Conservation (phyloP, 352 stramenopile genomes). For the Globisporangium rhizosaccharum region DNA sequence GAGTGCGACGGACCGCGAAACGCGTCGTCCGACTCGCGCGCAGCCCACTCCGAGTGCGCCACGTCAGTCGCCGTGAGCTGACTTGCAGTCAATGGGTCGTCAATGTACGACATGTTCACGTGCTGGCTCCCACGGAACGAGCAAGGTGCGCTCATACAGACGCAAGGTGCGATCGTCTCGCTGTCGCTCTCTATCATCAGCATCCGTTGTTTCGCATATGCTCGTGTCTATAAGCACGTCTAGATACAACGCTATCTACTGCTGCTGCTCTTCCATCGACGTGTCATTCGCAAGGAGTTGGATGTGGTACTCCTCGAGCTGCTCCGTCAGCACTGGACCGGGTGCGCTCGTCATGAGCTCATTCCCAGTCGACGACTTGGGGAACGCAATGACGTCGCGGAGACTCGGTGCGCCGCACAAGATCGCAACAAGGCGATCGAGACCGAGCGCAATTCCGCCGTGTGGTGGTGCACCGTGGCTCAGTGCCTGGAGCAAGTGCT, state of each 20-base stretch:
- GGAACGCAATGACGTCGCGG: conserved; percentile 89
- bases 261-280: too few species aligned
- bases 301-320: conserved; percentile 80
- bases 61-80: conserved; percentile 6
- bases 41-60: not conserved
- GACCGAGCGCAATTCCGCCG: conserved; percentile 77
- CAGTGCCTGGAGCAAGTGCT: conserved; percentile 77
- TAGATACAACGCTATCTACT: too few species aligned
- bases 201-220: too few species aligned
- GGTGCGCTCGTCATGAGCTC: conserved; percentile 85
- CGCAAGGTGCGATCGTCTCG: too few species aligned
- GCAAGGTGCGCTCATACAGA: too few species aligned
- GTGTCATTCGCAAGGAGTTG: conserved; percentile 29
- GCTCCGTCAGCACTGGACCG: conserved; percentile 50
- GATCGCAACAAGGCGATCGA: conserved; percentile 85
- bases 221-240: too few species aligned
- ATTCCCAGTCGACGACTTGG: conserved; percentile 84
- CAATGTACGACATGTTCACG: conserved; percentile 10
- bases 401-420: conserved; percentile 71
- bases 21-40: conserved; percentile 7
- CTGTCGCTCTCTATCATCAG: too few species aligned
- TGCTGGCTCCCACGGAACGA: conserved; percentile 5
- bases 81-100: conserved; percentile 7
- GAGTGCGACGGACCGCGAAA: conserved; percentile 2
- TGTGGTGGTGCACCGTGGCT: conserved; percentile 77